phyloP scores from a whole-genome alignment of 225 moss, liverwort and hornwort species.

The Neckera pumila region DNA sequence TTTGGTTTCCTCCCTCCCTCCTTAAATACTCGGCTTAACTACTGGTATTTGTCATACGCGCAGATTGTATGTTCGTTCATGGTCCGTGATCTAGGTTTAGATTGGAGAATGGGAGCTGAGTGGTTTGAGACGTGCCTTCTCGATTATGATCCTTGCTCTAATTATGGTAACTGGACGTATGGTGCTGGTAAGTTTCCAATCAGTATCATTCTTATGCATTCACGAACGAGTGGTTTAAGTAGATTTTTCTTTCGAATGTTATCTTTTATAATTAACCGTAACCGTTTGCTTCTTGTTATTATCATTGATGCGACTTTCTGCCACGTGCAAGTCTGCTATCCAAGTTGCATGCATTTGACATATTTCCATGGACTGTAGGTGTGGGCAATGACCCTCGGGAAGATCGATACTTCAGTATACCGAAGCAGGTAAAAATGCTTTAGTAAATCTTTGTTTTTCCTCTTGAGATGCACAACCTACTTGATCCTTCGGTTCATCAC shows the following conservation, averaged over 20 bases:
- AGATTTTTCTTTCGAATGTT: not conserved
- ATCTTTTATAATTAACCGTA: not conserved
- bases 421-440: slow-evolving; percentile 51
- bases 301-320: not conserved
- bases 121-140: slow-evolving; percentile 98
- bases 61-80: slow-evolving; percentile 98
- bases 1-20: not conserved
- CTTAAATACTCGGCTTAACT: not conserved
- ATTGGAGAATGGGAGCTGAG: slow-evolving; percentile 97
- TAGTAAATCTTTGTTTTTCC: not conserved
- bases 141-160: slow-evolving; percentile 96
- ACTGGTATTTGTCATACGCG: not conserved
- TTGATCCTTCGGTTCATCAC: not conserved
- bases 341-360: not conserved
- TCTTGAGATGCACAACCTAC: not conserved
- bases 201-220: not conserved
- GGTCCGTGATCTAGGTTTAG: slow-evolving; percentile 85
- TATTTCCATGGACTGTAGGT: slow-evolving; percentile 23
- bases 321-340: not conserved
- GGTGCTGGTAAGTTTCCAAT: slow-evolving; percentile 55
- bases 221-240: not conserved
- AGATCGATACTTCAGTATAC: slow-evolving; percentile 97
- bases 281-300: not conserved
- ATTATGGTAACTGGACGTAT: slow-evolving; percentile 99
- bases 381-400: slow-evolving; percentile 98